Percentiles rank a stretch among this genome's conserved stretches.
These are phyloP conservation scores for Adenanthera pavonina DNA, from an alignment of 306 rosid species.

Conservation along the genomic window DNA sequence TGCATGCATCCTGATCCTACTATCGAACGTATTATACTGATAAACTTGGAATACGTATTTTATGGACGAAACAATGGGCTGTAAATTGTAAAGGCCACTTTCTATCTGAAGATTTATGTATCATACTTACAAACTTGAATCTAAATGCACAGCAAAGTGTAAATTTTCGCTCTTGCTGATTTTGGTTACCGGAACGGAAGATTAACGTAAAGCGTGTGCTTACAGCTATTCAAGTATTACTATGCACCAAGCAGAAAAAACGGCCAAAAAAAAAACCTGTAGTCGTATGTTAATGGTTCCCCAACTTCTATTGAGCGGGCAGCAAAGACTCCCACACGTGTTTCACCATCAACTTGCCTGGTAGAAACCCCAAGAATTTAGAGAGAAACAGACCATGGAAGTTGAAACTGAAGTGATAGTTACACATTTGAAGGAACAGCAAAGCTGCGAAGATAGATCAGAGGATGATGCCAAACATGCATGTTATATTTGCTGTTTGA, in stretches of 20 bases:
- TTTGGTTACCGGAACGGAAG: slow-evolving; percentile 6
- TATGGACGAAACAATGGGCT: background rate
- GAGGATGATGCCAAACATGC: slow-evolving; percentile 11
- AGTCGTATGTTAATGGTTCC: slow-evolving; percentile 87
- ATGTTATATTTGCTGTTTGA: background rate
- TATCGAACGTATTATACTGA: background rate
- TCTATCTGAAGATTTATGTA: background rate
- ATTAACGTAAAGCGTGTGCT: background rate
- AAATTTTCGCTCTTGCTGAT: background rate
- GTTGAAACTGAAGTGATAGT: background rate
- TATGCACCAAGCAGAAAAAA: slow-evolving; percentile 7
- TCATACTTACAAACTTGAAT: background rate
- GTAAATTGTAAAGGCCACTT: background rate
- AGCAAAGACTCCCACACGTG: slow-evolving; percentile 87
- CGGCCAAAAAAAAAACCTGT: slow-evolving; percentile 59
- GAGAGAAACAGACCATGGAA: slow-evolving; percentile 19
- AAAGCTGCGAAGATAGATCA: background rate
- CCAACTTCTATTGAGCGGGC: slow-evolving; percentile 75
- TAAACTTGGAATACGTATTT: background rate
- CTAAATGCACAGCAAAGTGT: slow-evolving; percentile 16
- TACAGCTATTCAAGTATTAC: slow-evolving; percentile 1
- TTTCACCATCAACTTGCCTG: slow-evolving; percentile 97
- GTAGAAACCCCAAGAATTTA: slow-evolving; percentile 39
- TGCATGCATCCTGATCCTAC: slow-evolving; percentile 7
- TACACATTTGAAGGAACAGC: slow-evolving; percentile 9